Percentiles rank a stretch among this genome's conserved stretches.
These are phyloP conservation scores for Ophiostoma pallidulum DNA, from an alignment of 2,329 filamentous ascomycete genomes.

Conservation along the genomic window DNA sequence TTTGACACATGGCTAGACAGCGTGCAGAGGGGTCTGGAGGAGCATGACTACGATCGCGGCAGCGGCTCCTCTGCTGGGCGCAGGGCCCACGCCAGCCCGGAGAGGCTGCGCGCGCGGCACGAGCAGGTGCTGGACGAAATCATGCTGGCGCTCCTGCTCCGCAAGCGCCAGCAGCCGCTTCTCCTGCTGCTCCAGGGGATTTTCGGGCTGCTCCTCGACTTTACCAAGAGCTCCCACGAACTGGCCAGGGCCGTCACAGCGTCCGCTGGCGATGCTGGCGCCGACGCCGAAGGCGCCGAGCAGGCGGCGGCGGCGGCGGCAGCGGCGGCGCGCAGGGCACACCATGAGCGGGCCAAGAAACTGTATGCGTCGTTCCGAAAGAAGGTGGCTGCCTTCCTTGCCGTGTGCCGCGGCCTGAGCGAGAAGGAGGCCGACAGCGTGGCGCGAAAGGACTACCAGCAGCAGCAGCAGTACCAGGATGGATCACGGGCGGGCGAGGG, in stretches of 20 bases:
- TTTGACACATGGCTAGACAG: conserved; percentile 58
- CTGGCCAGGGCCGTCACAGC: conserved; percentile 20
- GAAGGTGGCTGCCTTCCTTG: conserved; percentile 66
- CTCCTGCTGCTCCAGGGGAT: conserved; percentile 67
- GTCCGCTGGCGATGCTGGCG: conserved; percentile 6
- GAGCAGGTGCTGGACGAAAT: conserved; percentile 66
- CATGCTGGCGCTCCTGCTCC: conserved; percentile 61
- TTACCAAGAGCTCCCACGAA: conserved; percentile 46
- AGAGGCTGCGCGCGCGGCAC: conserved; percentile 59
- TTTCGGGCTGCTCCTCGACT: conserved; percentile 61
- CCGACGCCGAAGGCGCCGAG: neutral
- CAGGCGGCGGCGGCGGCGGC: too few species aligned
- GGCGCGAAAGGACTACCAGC: conserved; percentile 18
- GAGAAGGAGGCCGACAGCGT: conserved; percentile 48
- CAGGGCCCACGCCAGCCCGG: conserved; percentile 43
- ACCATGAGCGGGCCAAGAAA: conserved; percentile 21
- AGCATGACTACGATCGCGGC: conserved; percentile 24
- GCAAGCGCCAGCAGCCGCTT: conserved; percentile 65
- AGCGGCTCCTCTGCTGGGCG: conserved; percentile 21
- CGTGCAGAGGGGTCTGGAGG: conserved; percentile 49
- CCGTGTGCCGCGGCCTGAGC: conserved; percentile 56
- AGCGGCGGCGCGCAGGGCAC: conserved; percentile 17
- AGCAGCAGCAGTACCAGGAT: conserved; percentile 8
- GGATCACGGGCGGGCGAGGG: conserved; percentile 14
- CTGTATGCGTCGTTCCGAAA: conserved; percentile 60